Percentiles rank a stretch among this genome's conserved stretches.
These are phyloP conservation scores for Thalia dealbata DNA, from an alignment of 176 grass and related monocot genomes.

Conservation along the genomic window DNA sequence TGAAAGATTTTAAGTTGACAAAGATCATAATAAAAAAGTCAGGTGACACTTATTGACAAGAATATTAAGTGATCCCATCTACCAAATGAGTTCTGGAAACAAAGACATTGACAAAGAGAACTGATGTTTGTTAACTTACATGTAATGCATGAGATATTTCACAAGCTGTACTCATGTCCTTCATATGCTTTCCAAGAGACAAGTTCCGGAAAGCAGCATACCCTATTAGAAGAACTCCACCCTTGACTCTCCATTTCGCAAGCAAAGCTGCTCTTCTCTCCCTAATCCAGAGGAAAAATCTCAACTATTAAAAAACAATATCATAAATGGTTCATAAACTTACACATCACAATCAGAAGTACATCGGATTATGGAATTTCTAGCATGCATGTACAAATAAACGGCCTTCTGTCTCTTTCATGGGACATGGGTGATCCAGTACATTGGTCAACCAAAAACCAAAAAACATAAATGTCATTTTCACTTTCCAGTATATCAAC, in stretches of 20 bases:
- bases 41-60: background rate
- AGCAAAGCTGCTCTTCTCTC: constrained; percentile 69
- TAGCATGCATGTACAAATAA: too few species aligned
- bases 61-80: background rate
- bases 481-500: too few species aligned
- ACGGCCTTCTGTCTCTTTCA: too few species aligned
- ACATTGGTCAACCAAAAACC: too few species aligned
- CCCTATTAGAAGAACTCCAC: constrained; percentile 87
- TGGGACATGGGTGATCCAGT: too few species aligned
- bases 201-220: constrained; percentile 91
- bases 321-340: constrained; percentile 5
- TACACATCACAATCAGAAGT: too few species aligned
- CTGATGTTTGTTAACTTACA: constrained; percentile 29
- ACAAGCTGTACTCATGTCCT: constrained; percentile 53
- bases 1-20: background rate
- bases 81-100: background rate
- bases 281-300: constrained; percentile 23
- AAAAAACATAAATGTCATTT: too few species aligned
- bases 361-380: too few species aligned
- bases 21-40: background rate
- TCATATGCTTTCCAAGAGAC: constrained; percentile 68
- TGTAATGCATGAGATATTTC: constrained; percentile 69
- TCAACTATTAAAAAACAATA: background rate
- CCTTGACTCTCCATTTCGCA: constrained; percentile 70
- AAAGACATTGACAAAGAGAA: background rate